phyloP scores from a whole-genome alignment of 129 eudicot genomes.

The Rutidosis leptorrhynchoides region DNA sequence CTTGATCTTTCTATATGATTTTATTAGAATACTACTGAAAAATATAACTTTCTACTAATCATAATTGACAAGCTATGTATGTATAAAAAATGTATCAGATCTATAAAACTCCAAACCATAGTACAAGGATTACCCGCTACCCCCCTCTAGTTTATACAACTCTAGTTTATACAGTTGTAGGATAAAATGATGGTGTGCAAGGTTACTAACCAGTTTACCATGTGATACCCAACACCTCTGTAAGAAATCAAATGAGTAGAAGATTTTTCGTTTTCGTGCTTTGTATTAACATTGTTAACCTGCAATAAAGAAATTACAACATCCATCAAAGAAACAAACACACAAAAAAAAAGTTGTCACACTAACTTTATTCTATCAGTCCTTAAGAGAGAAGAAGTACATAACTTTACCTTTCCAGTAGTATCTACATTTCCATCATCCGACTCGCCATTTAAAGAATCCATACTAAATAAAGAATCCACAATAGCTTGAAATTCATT shows the following conservation, averaged over 20 bases:
- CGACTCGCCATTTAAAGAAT: conserved; percentile 34
- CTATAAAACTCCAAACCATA: neutral
- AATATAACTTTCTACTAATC: neutral
- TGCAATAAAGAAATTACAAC: conserved; percentile 29
- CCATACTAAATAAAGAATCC: conserved; percentile 53
- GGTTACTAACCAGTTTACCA: conserved; percentile 93
- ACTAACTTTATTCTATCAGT: conserved; percentile 33
- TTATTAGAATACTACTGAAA: neutral
- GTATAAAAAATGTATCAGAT: neutral
- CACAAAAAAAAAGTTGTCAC: conserved; percentile 24
- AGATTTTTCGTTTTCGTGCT: conserved; percentile 55
- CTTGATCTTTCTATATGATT: neutral
- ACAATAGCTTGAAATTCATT: conserved; percentile 83
- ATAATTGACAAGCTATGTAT: neutral
- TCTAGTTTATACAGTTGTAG: neutral
- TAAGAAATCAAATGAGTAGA: conserved; percentile 53
- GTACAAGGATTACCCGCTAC: neutral
- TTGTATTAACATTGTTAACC: conserved; percentile 42
- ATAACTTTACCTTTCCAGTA: conserved; percentile 34
- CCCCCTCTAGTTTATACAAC: neutral
- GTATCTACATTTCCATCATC: conserved; percentile 40
- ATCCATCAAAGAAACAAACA: neutral
- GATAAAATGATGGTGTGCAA: neutral
- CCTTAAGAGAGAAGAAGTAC: conserved; percentile 14
- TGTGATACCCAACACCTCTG: conserved; percentile 87